A percentile compares a stretch with the other conserved stretches of the same genome.
Conservation (phyloP, 768 basidiomycete genomes). For the Xerocomus brunneocitrinus region DNA sequence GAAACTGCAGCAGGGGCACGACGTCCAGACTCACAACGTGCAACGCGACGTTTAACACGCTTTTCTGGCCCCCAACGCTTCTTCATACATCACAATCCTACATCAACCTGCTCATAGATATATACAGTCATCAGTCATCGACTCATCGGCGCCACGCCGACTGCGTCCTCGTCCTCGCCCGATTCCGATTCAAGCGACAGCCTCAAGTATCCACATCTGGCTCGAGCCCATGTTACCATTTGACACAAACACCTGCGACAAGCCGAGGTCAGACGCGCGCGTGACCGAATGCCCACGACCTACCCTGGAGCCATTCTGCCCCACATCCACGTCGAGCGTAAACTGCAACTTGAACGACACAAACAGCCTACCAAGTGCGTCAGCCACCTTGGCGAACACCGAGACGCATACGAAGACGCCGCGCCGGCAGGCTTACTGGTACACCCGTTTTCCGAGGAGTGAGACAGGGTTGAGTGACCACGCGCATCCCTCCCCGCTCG, state of each 20-base stretch:
- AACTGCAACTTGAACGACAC: neutral
- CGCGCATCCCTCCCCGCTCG: neutral
- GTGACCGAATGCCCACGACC: neutral
- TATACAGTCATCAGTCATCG: neutral
- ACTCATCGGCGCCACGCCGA: neutral
- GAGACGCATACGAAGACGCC: neutral
- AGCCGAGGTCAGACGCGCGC: neutral
- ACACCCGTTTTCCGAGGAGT: neutral
- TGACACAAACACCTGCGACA: neutral
- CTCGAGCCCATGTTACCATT: neutral
- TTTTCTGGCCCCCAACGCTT: too few relatives aligned
- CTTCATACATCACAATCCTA: too few relatives aligned
- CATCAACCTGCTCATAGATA: neutral
- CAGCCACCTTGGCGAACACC: neutral
- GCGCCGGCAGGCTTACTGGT: neutral
- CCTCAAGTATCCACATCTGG: neutral
- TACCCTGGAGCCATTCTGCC: neutral
- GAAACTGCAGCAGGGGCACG: too few relatives aligned
- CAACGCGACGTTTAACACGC: neutral
- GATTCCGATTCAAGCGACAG: neutral
- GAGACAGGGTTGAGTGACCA: neutral
- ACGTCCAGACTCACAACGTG: neutral
- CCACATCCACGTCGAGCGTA: neutral
- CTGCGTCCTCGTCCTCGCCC: neutral
- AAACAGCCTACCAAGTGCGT: neutral